Base-by-base conservation (phyloP, 1,139 yeast species). In the Pichia sp. region DNA sequence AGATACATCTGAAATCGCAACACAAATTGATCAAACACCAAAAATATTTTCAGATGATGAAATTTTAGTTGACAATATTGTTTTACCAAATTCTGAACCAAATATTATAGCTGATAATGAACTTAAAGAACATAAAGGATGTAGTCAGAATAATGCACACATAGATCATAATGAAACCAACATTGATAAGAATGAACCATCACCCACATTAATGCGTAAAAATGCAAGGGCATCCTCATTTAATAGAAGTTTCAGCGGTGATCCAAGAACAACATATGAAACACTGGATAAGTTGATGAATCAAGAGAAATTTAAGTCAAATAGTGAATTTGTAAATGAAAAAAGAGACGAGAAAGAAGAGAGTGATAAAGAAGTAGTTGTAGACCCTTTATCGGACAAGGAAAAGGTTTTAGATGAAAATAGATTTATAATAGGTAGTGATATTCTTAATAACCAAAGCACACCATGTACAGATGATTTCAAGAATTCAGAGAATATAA, bases 391-490 rank as follows among this genome's bases (percentile, higher is more conserved):
- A 5, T 4, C 10, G 10, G 41, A 36, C 7, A 36, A 18, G 39
- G 22, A 38, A 16, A 36, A 36, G 3, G 22, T 18, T 2, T 10
- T 36, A 5, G 9, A 29, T 11, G 42, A 47, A 7, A 47, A 50
- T 19, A 51, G 47, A 9, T 36, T 48, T 1, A 42, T 46, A 8
- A 34, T 36, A 10, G 52, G 45, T 13, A 51, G 47, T 33, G 55
- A 51, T 29, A 34, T 51, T 8, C n/a, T 49, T 28, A 54, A 53
- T 18, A 57, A 56, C 22, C 63, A 62, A 45, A 62, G 65, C 48
- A 62, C 64, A 3, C 64, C 66, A 4, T 59, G 60, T 34, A 16
- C 44, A 13, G 27, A 45, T 16, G 43, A 28, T 16, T 11, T 28
- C 18, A n/a, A 34, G 8, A 11, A 16, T 10, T 22, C 34, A 4